A percentile compares a stretch with the other conserved stretches of the same genome.
phyloP scores from a whole-genome alignment of 225 moss, liverwort and hornwort genomes.

The Straminergon stramineum region DNA sequence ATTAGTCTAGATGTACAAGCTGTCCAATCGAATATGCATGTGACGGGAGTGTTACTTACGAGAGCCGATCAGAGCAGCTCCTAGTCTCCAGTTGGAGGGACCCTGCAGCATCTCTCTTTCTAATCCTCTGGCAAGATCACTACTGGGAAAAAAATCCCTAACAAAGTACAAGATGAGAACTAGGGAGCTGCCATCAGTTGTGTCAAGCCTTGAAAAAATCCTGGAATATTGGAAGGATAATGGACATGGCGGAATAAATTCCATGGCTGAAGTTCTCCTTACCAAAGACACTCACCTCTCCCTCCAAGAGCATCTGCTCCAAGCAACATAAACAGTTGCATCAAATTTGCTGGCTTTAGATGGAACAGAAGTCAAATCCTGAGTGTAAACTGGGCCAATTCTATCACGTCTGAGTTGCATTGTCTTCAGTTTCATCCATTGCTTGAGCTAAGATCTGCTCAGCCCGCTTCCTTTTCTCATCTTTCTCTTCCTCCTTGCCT shows the following conservation, averaged over 20 bases:
- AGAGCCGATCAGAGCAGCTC: constrained; percentile 5
- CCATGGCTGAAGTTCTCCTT: not conserved
- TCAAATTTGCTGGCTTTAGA: not conserved
- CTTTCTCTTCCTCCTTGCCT: constrained; percentile 88
- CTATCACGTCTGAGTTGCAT: constrained; percentile 29
- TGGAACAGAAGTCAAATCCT: not conserved
- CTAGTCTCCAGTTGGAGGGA: not conserved
- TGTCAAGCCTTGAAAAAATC: not conserved
- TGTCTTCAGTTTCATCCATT: constrained; percentile 61
- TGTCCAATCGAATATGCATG: constrained; percentile 8
- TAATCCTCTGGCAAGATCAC: not conserved
- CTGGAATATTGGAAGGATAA: not conserved
- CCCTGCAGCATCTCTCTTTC: constrained; percentile 3
- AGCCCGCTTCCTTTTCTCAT: constrained; percentile 81
- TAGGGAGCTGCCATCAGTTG: not conserved
- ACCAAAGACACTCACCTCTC: not conserved
- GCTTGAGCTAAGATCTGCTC: constrained; percentile 93
- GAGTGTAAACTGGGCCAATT: not conserved
- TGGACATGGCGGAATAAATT: not conserved
- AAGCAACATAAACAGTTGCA: not conserved
- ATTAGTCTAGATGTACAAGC: constrained; percentile 9
- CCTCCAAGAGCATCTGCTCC: constrained; percentile 4
- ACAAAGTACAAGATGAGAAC: not conserved
- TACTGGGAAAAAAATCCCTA: not conserved
- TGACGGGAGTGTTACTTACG: not conserved